A percentile compares a stretch with the other conserved stretches of the same genome.
phyloP scores from a whole-genome alignment of 2,329 filamentous ascomycete genomes.

The Calonectria pauciramosa region DNA sequence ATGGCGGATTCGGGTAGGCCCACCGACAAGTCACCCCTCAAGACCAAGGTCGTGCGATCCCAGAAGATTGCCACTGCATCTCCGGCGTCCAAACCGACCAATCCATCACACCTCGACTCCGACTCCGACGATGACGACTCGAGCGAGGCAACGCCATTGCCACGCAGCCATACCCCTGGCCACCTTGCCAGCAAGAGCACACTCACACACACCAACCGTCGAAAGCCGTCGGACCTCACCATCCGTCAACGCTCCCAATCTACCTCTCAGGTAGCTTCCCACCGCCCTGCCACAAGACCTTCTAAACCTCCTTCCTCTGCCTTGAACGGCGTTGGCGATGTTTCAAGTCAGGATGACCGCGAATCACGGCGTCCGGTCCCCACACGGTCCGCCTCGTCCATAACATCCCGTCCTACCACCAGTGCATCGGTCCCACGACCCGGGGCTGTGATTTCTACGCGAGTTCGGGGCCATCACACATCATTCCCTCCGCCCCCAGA shows the following conservation, averaged over 20 bases:
- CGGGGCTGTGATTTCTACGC: slow-evolving; percentile 38
- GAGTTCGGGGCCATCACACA: slow-evolving; percentile 57
- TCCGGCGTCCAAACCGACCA: slow-evolving; percentile 46
- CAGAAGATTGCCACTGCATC: slow-evolving; percentile 63
- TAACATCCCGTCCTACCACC: slow-evolving; percentile 53
- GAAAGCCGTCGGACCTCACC: slow-evolving; percentile 65
- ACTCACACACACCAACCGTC: slow-evolving; percentile 61
- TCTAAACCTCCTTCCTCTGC: slow-evolving; percentile 45
- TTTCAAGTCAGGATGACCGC: slow-evolving; percentile 44
- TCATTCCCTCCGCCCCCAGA: slow-evolving; percentile 71
- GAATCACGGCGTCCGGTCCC: slow-evolving; percentile 56
- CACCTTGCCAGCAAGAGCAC: slow-evolving; percentile 71
- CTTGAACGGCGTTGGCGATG: slow-evolving; percentile 40
- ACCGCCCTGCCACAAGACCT: slow-evolving; percentile 45
- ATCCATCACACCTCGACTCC: slow-evolving; percentile 53
- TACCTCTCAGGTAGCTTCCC: slow-evolving; percentile 52
- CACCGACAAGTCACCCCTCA: slow-evolving; percentile 52
- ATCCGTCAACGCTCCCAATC: slow-evolving; percentile 70
- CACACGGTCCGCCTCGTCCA: slow-evolving; percentile 68
- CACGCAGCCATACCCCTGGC: slow-evolving; percentile 73
- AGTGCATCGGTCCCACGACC: slow-evolving; percentile 39
- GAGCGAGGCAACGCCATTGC: slow-evolving; percentile 55
- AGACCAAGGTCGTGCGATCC: slow-evolving; percentile 59
- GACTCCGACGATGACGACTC: slow-evolving; percentile 52
- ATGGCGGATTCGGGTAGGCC: slow-evolving; percentile 60